These are phyloP conservation scores for Diplosphaera chodatii DNA, from an alignment of 139 green algal species.

Conservation along the genomic window DNA sequence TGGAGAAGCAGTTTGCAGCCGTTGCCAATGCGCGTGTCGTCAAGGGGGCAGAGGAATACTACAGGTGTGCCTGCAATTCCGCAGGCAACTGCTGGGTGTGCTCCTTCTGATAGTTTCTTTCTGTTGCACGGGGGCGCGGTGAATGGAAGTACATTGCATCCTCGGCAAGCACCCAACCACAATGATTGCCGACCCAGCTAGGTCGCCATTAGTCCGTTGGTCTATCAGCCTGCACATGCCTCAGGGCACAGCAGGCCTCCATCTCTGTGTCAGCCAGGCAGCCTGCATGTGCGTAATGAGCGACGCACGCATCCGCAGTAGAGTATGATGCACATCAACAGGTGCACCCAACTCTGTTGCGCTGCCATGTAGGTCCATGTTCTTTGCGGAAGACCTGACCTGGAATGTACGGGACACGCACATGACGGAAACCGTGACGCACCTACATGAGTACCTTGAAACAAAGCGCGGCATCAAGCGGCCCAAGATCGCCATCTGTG, in stretches of 20 bases:
- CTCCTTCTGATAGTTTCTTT: not conserved
- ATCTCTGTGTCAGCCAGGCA: too few species aligned
- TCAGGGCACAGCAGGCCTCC: too few species aligned
- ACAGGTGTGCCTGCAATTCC: constrained; percentile 13
- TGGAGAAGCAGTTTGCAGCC: constrained; percentile 17
- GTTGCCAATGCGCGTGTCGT: constrained; percentile 43
- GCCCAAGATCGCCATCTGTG: constrained; percentile 12
- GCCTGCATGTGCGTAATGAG: too few species aligned
- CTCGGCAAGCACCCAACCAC: too few species aligned
- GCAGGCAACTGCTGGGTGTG: not conserved
- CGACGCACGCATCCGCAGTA: too few species aligned
- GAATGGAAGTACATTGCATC: too few species aligned
- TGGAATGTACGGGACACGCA: constrained; percentile 64
- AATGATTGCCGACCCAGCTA: too few species aligned
- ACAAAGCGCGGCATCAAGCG: not conserved
- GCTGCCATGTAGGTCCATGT: constrained; percentile 17
- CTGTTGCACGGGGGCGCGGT: too few species aligned
- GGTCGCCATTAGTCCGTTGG: too few species aligned
- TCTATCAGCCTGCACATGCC: too few species aligned
- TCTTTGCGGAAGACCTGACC: constrained; percentile 35
- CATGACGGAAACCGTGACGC: constrained; percentile 30
- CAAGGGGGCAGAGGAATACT: constrained; percentile 50
- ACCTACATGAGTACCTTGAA: constrained; percentile 13
- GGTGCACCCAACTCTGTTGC: too few species aligned
- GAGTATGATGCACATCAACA: too few species aligned